phyloP scores from a whole-genome alignment of 306 rosid genomes.

The Quercus bicolor region DNA sequence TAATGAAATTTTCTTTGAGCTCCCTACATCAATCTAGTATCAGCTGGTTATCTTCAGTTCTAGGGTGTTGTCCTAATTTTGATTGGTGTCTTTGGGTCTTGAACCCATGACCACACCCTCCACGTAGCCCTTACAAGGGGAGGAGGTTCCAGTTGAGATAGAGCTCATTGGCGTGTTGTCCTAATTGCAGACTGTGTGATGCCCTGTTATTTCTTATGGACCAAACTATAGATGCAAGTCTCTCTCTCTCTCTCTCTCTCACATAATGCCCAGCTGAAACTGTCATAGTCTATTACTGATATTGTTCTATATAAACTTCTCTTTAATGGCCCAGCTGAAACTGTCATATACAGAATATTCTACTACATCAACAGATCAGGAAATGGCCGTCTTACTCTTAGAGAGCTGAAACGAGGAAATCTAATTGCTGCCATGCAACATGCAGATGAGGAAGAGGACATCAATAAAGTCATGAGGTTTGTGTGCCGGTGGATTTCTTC shows the following conservation, averaged over 20 bases:
- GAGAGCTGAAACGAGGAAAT: conserved; percentile 61
- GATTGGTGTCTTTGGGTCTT: no score
- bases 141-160: no score
- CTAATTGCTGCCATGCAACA: conserved; percentile 61
- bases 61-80: no score
- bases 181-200: neutral
- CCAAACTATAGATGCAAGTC: neutral
- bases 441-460: conserved; percentile 63
- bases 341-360: conserved; percentile 60
- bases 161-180: no score
- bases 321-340: conserved; percentile 52
- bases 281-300: conserved; percentile 23
- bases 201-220: neutral
- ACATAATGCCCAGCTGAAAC: neutral
- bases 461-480: conserved; percentile 59
- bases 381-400: conserved; percentile 53
- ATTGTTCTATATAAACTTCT: conserved; percentile 15
- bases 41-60: no score
- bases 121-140: no score
- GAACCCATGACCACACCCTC: no score
- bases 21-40: no score
- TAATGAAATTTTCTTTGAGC: neutral
- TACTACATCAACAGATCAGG: conserved; percentile 56
- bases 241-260: neutral
- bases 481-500: neutral